Evolutionary conservation across 1,284 basidiomycete species (phyloP), one percentile per base, ranked within the genome.

Genomic region (Apiotrichum veenhuisii): DNA sequence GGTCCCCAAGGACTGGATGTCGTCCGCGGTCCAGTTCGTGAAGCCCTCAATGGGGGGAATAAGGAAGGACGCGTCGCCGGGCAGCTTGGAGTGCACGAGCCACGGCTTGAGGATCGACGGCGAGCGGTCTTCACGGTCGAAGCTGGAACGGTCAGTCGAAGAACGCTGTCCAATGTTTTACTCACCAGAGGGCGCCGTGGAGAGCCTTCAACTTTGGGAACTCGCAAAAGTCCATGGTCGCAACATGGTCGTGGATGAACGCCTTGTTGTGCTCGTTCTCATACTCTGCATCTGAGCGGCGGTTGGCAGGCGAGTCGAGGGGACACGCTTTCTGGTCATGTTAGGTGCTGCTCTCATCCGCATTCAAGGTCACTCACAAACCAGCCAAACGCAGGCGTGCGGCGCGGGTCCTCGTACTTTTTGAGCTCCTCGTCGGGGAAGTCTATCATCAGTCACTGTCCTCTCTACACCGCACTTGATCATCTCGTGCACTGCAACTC

Each of bases 211-310:
- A 62, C 47, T 70, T 72, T 3, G 80, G 79, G 57, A 78, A 79
- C 59, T 76, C 67, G 68, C 81, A 82, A 62, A 80, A 75, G 62
- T 80, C 75, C 77, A 81, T 80, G 1, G 79, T 79, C 17, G 73
- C 67, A 11, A 76, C 58, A 54, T 80, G 81, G 60, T 81, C 74
- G 50, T 71, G 55, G 47, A 81, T 75, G 67, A 77, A 81, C 17
- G 73, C 68, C 62, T 73, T 71, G 40, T 62, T 38, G 18, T n/a
- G 20, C 5, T 38, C 22, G 11, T 63, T 49, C 22, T 41, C 37
- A 63, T 71, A 72, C 67, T 72, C 74, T 42, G 70, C 67, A 27
- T 66, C 63, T 18, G 65, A 66, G 48, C 63, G 65, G 20, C 63
- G 68, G 53, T 76, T 76, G 25, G 76, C 76, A 0, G 74, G 73